Conservation (phyloP, 2,329 filamentous ascomycete species). For the Xylaria sp. region DNA sequence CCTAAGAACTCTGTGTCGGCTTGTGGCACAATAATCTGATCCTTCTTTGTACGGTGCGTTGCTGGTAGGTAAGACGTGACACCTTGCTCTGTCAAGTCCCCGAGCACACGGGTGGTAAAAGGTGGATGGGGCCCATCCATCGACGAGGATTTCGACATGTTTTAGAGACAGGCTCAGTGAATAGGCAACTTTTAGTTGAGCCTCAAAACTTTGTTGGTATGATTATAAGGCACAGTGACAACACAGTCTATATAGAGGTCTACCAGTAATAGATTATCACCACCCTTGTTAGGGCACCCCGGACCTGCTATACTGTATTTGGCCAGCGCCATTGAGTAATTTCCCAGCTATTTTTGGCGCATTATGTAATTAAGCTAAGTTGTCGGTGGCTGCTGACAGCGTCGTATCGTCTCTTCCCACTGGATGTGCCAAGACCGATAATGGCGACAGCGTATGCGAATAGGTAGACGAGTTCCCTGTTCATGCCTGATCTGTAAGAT, state of each 20-base stretch:
- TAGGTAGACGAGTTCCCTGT: too few relatives aligned
- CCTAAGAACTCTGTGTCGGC: constrained; percentile 42
- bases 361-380: constrained; percentile 13
- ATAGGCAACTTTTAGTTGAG: background rate
- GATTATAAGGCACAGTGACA: constrained; percentile 3
- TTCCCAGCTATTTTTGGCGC: constrained; percentile 31
- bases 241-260: constrained; percentile 6
- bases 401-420: background rate
- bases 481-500: background rate
- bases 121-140: constrained; percentile 20
- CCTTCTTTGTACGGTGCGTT: constrained; percentile 44
- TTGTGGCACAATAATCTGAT: constrained; percentile 46
- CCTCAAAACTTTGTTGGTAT: background rate
- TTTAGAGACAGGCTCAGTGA: background rate
- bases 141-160: background rate
- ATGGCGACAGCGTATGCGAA: background rate
- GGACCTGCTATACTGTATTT: constrained; percentile 13
- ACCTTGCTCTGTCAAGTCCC: constrained; percentile 9
- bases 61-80: constrained; percentile 44
- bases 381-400: constrained; percentile 3
- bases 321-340: constrained; percentile 18
- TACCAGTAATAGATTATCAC: background rate
- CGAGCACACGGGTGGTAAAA: constrained; percentile 27
- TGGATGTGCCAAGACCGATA: background rate
- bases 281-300: constrained; percentile 30